phyloP scores from a whole-genome alignment of 805 yeast species.

The Metschnikowia similis region DNA sequence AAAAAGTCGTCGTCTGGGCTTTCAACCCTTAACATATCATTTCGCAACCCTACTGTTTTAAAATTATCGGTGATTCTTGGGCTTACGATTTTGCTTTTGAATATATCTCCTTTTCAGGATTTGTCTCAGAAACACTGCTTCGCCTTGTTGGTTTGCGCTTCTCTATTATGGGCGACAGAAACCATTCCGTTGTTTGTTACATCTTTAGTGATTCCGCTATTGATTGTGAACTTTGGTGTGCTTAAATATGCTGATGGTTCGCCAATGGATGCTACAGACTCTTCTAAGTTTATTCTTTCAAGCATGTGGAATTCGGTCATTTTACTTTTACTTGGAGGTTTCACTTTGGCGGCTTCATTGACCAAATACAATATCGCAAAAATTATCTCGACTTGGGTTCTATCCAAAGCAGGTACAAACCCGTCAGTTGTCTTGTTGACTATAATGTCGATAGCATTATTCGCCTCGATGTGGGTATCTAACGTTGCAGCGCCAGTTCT shows the following conservation, averaged over 20 bases:
- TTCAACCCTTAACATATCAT: conserved; percentile 14
- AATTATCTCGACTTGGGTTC: conserved; percentile 45
- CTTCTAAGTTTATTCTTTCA: conserved; percentile 43
- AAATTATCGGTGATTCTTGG: conserved; percentile 47
- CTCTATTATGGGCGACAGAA: conserved; percentile 50
- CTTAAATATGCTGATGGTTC: conserved; percentile 48
- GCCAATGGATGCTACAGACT: conserved; percentile 37
- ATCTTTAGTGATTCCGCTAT: conserved; percentile 45
- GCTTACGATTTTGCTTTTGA: conserved; percentile 49
- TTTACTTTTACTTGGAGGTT: conserved; percentile 49
- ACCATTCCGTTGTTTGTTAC: conserved; percentile 50
- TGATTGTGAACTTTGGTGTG: conserved; percentile 44
- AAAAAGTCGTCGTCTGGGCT: conserved; percentile 11
- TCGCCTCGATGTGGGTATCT: conserved; percentile 56
- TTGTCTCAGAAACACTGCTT: conserved; percentile 67
- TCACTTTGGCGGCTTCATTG: conserved; percentile 51
- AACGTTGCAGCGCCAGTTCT: conserved; percentile 56
- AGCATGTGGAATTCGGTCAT: conserved; percentile 55
- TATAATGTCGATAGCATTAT: conserved; percentile 48
- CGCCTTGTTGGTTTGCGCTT: conserved; percentile 58
- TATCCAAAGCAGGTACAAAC: conserved; percentile 47
- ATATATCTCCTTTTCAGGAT: conserved; percentile 58
- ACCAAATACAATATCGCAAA: conserved; percentile 53
- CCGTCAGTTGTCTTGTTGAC: conserved; percentile 46
- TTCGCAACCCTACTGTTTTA: conserved; percentile 26